Conservation (phyloP, 1,139 yeast genomes). For the Chernovozyma sophiae-reginae region DNA sequence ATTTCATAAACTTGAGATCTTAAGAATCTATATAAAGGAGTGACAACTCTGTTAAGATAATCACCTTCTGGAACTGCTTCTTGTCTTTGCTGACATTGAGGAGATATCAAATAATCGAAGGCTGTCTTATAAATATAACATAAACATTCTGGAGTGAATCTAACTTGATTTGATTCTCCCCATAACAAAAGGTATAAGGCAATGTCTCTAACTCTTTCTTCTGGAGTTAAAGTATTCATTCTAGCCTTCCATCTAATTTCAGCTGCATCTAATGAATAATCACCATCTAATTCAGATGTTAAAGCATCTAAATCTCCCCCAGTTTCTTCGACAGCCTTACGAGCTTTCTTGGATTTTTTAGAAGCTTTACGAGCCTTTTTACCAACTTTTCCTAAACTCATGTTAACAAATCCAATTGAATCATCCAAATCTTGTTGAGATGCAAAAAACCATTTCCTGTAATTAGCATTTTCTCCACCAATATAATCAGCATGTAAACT, state of each 20-base stretch:
- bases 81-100: constrained; percentile 83
- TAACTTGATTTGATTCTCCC: constrained; percentile 99
- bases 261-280: constrained; percentile 57
- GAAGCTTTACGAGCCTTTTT: constrained; percentile 48
- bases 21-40: constrained; percentile 86
- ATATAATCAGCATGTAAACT: constrained; percentile 94
- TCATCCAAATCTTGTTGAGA: constrained; percentile 40
- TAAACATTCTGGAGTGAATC: constrained; percentile 89
- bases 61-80: constrained; percentile 97
- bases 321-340: constrained; percentile 50
- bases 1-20: constrained; percentile 96
- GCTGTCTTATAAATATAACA: constrained; percentile 95
- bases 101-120: constrained; percentile 78
- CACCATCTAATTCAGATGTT: constrained; percentile 82
- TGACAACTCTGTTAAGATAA: constrained; percentile 83
- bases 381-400: constrained; percentile 71
- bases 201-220: constrained; percentile 84
- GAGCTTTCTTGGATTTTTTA: constrained; percentile 61
- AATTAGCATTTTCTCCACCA: constrained; percentile 44
- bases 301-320: constrained; percentile 50
- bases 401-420: constrained; percentile 45
- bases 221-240: constrained; percentile 45
- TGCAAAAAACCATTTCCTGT: constrained; percentile 43
- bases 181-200: constrained; percentile 87
- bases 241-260: constrained; percentile 50